These are phyloP conservation scores for Nannochloris sp. DNA, from an alignment of 139 green algal genomes.

Conservation along the genomic window DNA sequence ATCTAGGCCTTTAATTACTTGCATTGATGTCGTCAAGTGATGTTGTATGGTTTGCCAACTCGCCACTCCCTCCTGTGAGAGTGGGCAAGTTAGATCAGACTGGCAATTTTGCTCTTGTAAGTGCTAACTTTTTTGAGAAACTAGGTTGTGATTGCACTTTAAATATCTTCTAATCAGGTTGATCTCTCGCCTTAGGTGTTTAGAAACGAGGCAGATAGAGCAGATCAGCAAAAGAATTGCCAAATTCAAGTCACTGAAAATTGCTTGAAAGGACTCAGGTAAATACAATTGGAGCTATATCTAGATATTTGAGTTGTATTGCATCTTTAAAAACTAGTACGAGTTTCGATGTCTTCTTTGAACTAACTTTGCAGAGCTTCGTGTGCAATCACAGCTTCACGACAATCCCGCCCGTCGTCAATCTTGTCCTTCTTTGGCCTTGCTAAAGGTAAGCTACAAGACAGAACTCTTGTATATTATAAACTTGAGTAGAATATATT, in stretches of 20 bases:
- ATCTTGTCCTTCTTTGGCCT: background rate
- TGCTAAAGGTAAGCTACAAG: background rate
- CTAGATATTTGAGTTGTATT: too few relatives aligned
- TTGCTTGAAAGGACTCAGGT: slow-evolving; percentile 4
- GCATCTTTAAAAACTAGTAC: too few relatives aligned
- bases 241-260: slow-evolving; percentile 1
- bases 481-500: background rate
- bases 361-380: background rate
- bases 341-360: too few relatives aligned
- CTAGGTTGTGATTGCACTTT: too few relatives aligned
- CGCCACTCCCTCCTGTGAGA: background rate
- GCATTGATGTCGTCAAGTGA: too few relatives aligned
- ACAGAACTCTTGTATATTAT: slow-evolving; percentile 6
- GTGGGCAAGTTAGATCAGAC: background rate
- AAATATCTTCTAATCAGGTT: too few relatives aligned
- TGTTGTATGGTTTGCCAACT: background rate
- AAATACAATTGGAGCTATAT: too few relatives aligned
- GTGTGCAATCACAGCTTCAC: background rate
- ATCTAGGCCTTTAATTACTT: too few relatives aligned
- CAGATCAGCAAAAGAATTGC: background rate
- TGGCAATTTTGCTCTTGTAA: background rate
- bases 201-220: background rate
- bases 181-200: slow-evolving; percentile 1
- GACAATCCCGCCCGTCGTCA: background rate
- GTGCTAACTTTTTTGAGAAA: background rate